Conservation (phyloP, 495 filamentous ascomycete species). For the Cairneyella variabilis region DNA sequence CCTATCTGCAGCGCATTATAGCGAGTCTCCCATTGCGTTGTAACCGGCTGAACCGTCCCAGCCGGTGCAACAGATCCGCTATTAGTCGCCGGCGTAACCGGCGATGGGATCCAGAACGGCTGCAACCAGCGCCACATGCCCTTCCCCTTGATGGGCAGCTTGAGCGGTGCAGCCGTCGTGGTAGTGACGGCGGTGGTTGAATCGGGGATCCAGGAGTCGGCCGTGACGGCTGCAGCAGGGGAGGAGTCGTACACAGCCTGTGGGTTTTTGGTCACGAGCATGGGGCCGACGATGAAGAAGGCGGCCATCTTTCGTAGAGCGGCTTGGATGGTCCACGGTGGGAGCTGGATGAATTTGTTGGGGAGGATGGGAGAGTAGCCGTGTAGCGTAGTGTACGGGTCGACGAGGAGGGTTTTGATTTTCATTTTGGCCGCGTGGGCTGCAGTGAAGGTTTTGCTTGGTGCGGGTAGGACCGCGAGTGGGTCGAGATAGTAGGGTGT, state of each 20-base stretch:
- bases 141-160: conserved; percentile 4
- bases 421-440: too few species aligned
- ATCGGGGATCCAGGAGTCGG: not conserved
- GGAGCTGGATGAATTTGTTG: conserved; percentile 29
- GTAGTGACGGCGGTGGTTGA: too few species aligned
- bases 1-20: conserved; percentile 29
- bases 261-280: conserved; percentile 31
- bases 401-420: too few species aligned
- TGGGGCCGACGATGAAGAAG: conserved; percentile 43
- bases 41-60: not conserved
- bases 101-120: conserved; percentile 29
- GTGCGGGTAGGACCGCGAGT: too few species aligned
- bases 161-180: too few species aligned
- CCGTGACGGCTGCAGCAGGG: conserved; percentile 8
- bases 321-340: conserved; percentile 38
- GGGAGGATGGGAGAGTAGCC: conserved; percentile 39
- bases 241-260: not conserved
- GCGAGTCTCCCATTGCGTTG: not conserved
- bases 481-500: too few species aligned
- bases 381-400: conserved; percentile 43
- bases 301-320: conserved; percentile 42
- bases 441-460: too few species aligned
- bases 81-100: not conserved
- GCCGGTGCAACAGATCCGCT: not conserved
- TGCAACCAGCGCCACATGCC: conserved; percentile 45